Percentiles rank a stretch among this genome's conserved stretches.
Evolutionary conservation across 1,284 basidiomycete genomes (phyloP).

Genomic region (Microbotryum silenes-acaulis): DNA sequence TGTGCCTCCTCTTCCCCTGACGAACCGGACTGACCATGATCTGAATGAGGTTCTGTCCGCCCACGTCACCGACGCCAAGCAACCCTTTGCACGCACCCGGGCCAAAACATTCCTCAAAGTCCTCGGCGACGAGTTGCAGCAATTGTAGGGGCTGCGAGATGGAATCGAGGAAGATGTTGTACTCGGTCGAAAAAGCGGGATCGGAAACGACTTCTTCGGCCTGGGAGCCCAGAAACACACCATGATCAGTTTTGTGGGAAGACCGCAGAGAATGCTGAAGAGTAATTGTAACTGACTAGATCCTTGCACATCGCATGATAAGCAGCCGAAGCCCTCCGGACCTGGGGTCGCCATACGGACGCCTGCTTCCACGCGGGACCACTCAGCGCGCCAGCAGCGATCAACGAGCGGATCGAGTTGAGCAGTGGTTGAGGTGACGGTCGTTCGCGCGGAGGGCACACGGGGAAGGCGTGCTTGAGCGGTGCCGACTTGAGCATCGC

Average conservation of each 20-base stretch:
- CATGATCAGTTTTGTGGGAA: no score
- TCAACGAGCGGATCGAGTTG: constrained; percentile 22
- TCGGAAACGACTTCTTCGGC: constrained; percentile 25
- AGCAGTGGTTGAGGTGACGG: constrained; percentile 22
- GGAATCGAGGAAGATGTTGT: constrained; percentile 28
- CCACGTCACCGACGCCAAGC: constrained; percentile 24
- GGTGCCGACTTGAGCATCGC: constrained; percentile 28
- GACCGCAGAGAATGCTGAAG: no score
- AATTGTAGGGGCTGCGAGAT: constrained; percentile 25
- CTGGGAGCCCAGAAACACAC: no score
- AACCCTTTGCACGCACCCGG: constrained; percentile 19
- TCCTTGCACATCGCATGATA: constrained; percentile 24
- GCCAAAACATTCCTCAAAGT: constrained; percentile 29
- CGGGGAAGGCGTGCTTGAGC: constrained; percentile 27
- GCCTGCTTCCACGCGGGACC: constrained; percentile 17
- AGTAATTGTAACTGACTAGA: background rate
- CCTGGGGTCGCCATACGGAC: constrained; percentile 19
- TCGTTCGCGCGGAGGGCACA: constrained; percentile 17
- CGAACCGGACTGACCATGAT: constrained; percentile 12
- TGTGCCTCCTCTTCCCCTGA: background rate
- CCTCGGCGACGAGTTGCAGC: constrained; percentile 26
- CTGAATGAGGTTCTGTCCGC: constrained; percentile 25
- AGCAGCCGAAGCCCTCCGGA: constrained; percentile 21
- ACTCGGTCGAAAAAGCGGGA: constrained; percentile 18
- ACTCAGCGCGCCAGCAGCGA: constrained; percentile 14